phyloP scores from a whole-genome alignment of 768 basidiomycete genomes.

The Lactarius hatsudake region DNA sequence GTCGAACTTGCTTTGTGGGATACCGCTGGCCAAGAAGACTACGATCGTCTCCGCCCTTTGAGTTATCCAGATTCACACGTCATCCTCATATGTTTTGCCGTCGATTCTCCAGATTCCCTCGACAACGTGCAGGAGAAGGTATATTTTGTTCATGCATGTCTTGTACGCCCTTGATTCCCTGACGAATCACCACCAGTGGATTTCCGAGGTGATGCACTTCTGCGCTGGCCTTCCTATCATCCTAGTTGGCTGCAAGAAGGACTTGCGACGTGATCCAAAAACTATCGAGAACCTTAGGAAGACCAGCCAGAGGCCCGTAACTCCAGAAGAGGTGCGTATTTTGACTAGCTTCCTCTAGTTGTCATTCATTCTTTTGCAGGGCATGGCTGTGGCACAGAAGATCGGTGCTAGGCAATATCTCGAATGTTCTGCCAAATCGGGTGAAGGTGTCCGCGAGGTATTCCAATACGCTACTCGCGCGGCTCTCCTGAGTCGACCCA shows the following conservation, averaged over 20 bases:
- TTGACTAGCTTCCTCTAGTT: background rate
- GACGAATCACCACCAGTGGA: constrained; percentile 64
- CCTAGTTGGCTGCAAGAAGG: constrained; percentile 99
- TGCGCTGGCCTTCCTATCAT: constrained; percentile 93
- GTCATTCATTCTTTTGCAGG: constrained; percentile 45
- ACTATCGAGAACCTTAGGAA: constrained; percentile 93
- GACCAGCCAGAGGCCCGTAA: constrained; percentile 93
- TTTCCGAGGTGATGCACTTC: constrained; percentile 98
- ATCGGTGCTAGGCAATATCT: constrained; percentile 96
- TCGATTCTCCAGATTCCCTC: constrained; percentile 96
- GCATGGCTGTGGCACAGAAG: constrained; percentile 92
- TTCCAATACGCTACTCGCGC: constrained; percentile 97
- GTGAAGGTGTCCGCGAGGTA: constrained; percentile 96
- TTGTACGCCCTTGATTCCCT: constrained; percentile 4
- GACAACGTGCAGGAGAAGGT: constrained; percentile 99
- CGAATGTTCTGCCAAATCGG: constrained; percentile 94
- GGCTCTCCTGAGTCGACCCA: constrained; percentile 68
- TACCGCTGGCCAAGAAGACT: constrained; percentile 99
- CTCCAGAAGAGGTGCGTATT: constrained; percentile 77
- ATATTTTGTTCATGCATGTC: constrained; percentile 32
- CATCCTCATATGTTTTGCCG: constrained; percentile 98
- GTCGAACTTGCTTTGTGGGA: constrained; percentile 99
- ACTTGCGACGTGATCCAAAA: constrained; percentile 88
- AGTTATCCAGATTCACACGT: constrained; percentile 99
- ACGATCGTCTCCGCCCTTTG: constrained; percentile 95